phyloP scores from a whole-genome alignment of 2,329 filamentous ascomycete genomes.

The Aspergillus sclerotialis region DNA sequence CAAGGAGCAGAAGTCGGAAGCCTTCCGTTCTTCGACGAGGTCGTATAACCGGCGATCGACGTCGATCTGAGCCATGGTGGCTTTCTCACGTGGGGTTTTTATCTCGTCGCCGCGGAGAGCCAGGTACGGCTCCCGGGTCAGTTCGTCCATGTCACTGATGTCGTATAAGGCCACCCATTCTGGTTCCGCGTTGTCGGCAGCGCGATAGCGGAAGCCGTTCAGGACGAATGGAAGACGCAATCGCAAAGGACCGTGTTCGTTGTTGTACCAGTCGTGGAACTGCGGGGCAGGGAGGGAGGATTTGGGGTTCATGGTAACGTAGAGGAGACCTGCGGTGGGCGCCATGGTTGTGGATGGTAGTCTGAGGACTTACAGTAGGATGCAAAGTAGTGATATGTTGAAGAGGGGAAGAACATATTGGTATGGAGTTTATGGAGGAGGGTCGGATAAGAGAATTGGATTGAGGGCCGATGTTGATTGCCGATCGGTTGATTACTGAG shows the following conservation, averaged over 20 bases:
- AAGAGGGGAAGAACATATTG: neutral
- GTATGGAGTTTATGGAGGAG: neutral
- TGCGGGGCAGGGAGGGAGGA: conserved; percentile 57
- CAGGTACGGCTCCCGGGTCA: conserved; percentile 62
- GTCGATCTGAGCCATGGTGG: conserved; percentile 58
- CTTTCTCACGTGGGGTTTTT: conserved; percentile 53
- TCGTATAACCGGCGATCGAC: conserved; percentile 69
- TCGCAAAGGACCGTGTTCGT: conserved; percentile 78
- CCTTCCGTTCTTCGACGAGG: conserved; percentile 50
- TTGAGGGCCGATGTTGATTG: conserved; percentile 15
- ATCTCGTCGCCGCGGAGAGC: conserved; percentile 39
- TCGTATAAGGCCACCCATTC: conserved; percentile 78
- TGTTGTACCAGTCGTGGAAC: conserved; percentile 93
- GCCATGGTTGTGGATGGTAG: conserved; percentile 18
- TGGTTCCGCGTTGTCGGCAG: conserved; percentile 55
- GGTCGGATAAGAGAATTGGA: neutral
- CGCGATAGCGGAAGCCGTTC: conserved; percentile 74
- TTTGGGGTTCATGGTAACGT: conserved; percentile 78
- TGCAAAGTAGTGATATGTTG: neutral
- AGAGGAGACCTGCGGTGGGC: conserved; percentile 60
- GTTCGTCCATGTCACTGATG: conserved; percentile 63
- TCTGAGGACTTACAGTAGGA: neutral
- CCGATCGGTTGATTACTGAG: conserved; percentile 11
- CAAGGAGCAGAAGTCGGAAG: conserved; percentile 51
- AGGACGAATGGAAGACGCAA: conserved; percentile 66